Evolutionary conservation across 2,329 filamentous ascomycete species (phyloP).

Genomic region (Aspergillus pseudoviridinutans): DNA sequence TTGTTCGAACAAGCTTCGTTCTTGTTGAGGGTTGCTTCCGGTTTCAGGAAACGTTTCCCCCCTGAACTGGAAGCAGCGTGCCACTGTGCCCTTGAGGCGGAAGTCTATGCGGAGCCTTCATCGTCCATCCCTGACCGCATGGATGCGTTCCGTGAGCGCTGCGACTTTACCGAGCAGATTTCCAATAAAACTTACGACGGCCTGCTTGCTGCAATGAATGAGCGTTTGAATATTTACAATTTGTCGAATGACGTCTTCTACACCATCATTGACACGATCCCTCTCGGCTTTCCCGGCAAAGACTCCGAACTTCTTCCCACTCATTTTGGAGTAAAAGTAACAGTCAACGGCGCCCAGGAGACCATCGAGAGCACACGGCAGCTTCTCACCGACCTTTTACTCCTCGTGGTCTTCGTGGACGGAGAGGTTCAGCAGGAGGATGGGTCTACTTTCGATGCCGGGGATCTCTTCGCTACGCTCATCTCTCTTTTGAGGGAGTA

Average conservation of each 20-base stretch:
- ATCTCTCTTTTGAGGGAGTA: conserved; percentile 68
- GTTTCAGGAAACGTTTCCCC: conserved; percentile 67
- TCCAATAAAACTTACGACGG: conserved; percentile 75
- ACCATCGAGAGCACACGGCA: conserved; percentile 68
- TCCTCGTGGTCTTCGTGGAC: conserved; percentile 82
- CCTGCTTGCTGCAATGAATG: conserved; percentile 65
- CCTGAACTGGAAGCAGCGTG: conserved; percentile 66
- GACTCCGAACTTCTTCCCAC: conserved; percentile 51
- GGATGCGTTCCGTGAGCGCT: conserved; percentile 71
- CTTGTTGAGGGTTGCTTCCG: conserved; percentile 65
- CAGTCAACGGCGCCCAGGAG: conserved; percentile 76
- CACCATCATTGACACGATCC: conserved; percentile 48
- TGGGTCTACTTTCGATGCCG: conserved; percentile 62
- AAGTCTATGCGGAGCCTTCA: conserved; percentile 70
- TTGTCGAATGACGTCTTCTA: conserved; percentile 51
- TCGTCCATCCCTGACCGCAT: conserved; percentile 70
- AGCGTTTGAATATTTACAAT: conserved; percentile 52
- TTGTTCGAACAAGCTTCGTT: conserved; percentile 54
- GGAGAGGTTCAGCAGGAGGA: conserved; percentile 73
- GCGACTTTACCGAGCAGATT: conserved; percentile 72
- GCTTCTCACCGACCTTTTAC: conserved; percentile 74
- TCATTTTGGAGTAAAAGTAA: conserved; percentile 69
- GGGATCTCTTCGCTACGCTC: conserved; percentile 58
- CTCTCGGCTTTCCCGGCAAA: conserved; percentile 37
- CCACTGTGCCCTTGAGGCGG: conserved; percentile 62